Base-by-base conservation (phyloP, 2,329 filamentous ascomycete genomes). In the Scolecobasidium constrictum region DNA sequence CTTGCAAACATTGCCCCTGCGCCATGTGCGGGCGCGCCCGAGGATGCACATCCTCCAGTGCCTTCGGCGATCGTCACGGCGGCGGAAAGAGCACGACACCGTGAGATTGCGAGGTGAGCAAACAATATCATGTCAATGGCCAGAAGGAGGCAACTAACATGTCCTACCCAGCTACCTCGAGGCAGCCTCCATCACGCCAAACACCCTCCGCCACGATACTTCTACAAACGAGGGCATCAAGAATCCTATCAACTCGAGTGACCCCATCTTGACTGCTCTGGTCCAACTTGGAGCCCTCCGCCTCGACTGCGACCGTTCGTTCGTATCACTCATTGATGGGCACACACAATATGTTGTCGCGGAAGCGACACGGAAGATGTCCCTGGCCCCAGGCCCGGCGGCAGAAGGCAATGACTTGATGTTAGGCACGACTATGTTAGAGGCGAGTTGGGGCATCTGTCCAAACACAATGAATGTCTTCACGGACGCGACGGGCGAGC, bases 241-340 rank as follows among this genome's bases (percentile, higher is more conserved):
- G 26, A n/a, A 7, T 31, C 26, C 26, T 31, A 31, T 9, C 9
- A 7, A 7, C 9, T 43, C 41, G 2, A 18, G 46, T 34, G 71
- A 67, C 51, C 68, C 66, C 1, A 65, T 63, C 18, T 58, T 72
- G 19, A 63, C 62, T 2, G 62, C 65, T 4, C 64, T 67, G 45
- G 60, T 71, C 4, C 72, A 76, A 52, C 59, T 76, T 18, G 66
- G 64, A 21, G 60, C 70, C 7, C 61, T 74, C 43, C 60, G 70
- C 1, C 57, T 73, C 33, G 59, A 64, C 13, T 63, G 64, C 20
- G 65, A 68, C 46, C 64, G 12, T 9, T 31, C 13, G 4, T 5
- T 7, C 11, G 11, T 16, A 3, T 69, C 68, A 39, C 55, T 75
- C 15, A 65, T 72, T 40, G 67, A 69, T 46, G 53, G 55, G 4